These are phyloP conservation scores for Dalbergia cochinchinensis DNA, from an alignment of 306 rosid genomes.

Conservation along the genomic window DNA sequence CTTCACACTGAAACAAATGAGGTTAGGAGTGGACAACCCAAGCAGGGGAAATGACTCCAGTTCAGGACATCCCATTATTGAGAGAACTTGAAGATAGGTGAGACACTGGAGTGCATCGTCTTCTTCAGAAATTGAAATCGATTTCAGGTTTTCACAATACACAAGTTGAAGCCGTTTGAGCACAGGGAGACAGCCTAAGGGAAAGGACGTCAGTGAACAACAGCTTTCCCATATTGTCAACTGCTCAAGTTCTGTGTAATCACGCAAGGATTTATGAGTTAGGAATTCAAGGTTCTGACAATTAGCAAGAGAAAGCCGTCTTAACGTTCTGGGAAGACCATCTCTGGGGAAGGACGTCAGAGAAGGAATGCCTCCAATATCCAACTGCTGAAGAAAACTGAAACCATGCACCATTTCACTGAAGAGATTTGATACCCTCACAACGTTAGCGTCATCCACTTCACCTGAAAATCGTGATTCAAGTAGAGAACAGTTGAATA, in stretches of 20 bases:
- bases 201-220: not conserved
- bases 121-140: not conserved
- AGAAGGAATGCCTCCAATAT: not conserved
- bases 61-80: not conserved
- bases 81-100: constrained; percentile 5
- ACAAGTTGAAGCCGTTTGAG: not conserved
- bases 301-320: not conserved
- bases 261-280: not conserved
- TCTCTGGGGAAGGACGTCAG: too few relatives aligned
- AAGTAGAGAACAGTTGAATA: not conserved
- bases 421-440: not conserved
- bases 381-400: not conserved
- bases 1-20: not conserved
- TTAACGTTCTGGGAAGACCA: too few relatives aligned
- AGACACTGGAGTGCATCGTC: not conserved
- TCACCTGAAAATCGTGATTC: not conserved
- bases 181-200: not conserved
- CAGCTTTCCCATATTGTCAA: not conserved
- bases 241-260: not conserved
- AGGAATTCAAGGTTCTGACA: not conserved
- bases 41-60: constrained; percentile 3
- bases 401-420: not conserved
- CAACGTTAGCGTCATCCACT: not conserved
- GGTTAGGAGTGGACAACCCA: not conserved
- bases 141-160: not conserved